Base-by-base conservation (phyloP, 306 rosid genomes). In the Cicer judaicum region DNA sequence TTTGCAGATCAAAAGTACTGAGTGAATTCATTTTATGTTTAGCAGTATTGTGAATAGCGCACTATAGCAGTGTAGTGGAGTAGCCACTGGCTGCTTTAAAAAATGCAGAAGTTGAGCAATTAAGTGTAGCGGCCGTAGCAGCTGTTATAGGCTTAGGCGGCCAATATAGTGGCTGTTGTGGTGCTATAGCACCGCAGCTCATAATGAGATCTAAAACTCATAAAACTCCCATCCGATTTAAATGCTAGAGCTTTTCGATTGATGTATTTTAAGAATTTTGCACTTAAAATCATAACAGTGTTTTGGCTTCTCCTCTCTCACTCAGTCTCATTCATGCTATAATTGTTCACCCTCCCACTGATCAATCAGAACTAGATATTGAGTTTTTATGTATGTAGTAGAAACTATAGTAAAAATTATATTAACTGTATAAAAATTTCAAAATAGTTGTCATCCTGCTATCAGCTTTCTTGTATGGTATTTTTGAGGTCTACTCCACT, bases 1-100 rank as follows among this genome's bases (percentile, higher is more conserved):
- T 66, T 59, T 73, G 57, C 4, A 3, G 36, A 59, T 12, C 71
- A 7, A 15, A 49, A 29, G 13, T 62, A 44, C 12, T 10, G 43
- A 24, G 10, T 57, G 46, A 49, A 38, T 56, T 79, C 54, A 39
- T 66, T 57, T 40, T 55, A 18, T 55, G n/a, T 55, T 56, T 9
- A 56, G 38, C 60, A 8, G 5, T 55, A 36, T 8, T 18, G 2
- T 55, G 7, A 56, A 56, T 56, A 56, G 38, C 7, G 1, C 2
- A 1, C 24, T 54, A 7, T 5, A 19, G 62, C 1, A 0, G 2
- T 54, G n/a, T 5, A 19, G 38, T 0, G 1, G 2, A 56, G 62
- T 2, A 7, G 38, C 38, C n/a, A 13, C n/a, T 9, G 62, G 38
- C 7, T 0, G n/a, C 38, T 9, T 1, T 13, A 18, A 19, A n/a